Evolutionary conservation across 2,329 filamentous ascomycete species (phyloP).

Genomic region (Albifimbria verrucaria): DNA sequence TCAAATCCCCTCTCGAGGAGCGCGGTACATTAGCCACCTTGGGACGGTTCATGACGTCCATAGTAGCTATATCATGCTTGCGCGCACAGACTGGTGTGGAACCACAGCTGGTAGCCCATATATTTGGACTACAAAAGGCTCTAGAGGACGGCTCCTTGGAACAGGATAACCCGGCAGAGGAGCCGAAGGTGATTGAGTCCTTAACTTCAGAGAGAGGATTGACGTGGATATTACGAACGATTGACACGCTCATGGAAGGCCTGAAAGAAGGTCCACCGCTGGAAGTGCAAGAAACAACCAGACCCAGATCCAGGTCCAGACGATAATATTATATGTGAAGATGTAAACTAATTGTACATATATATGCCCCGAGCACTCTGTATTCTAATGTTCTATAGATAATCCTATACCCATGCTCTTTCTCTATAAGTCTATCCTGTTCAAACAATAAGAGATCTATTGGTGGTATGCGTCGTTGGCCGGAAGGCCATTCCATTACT

Average conservation of each 20-base stretch:
- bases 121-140: background rate
- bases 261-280: background rate
- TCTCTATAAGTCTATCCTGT: too few relatives aligned
- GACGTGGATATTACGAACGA: background rate
- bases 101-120: background rate
- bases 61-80: background rate
- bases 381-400: too few relatives aligned
- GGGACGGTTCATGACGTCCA: background rate
- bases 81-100: background rate
- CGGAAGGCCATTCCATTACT: slow-evolving; percentile 14
- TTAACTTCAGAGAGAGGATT: background rate
- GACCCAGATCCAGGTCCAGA: too few relatives aligned
- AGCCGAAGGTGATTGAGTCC: too few relatives aligned
- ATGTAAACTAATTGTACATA: too few relatives aligned
- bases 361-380: too few relatives aligned
- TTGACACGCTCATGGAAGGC: background rate
- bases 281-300: too few relatives aligned
- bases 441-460: background rate
- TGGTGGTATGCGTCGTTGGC: background rate
- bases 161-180: too few relatives aligned
- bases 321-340: too few relatives aligned
- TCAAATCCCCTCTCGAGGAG: background rate
- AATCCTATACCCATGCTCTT: too few relatives aligned
- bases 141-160: background rate
- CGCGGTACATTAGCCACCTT: background rate